phyloP scores from a whole-genome alignment of 2,329 filamentous ascomycete species.

The Penicillium brevicompactum region DNA sequence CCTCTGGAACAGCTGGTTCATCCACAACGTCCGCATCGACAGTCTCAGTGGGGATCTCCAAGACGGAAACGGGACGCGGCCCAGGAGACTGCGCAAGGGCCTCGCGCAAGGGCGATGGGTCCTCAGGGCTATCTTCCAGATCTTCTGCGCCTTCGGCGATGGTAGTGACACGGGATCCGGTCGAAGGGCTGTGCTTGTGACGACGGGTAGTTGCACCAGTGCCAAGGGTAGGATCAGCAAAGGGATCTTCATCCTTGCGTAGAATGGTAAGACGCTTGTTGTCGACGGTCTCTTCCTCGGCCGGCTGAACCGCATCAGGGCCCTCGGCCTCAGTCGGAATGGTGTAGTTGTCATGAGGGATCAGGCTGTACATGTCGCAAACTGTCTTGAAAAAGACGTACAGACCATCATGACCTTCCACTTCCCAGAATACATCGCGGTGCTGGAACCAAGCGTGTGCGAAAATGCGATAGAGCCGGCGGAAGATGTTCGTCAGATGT shows the following conservation, averaged over 20 bases:
- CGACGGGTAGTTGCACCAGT: slow-evolving; percentile 74
- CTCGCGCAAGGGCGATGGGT: slow-evolving; percentile 13
- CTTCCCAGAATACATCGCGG: slow-evolving; percentile 89
- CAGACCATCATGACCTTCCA: slow-evolving; percentile 86
- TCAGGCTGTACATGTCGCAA: slow-evolving; percentile 85
- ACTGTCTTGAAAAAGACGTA: slow-evolving; percentile 98
- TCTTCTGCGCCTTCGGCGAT: slow-evolving; percentile 85
- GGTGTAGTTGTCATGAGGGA: slow-evolving; percentile 94
- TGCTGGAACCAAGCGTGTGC: slow-evolving; percentile 99
- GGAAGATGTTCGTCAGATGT: slow-evolving; percentile 92
- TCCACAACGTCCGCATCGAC: slow-evolving; percentile 1
- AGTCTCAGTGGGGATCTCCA: slow-evolving; percentile 7
- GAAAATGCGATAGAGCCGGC: slow-evolving; percentile 92
- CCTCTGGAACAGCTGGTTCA: slow-evolving; percentile 1
- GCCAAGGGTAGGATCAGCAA: slow-evolving; percentile 51
- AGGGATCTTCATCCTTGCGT: slow-evolving; percentile 33
- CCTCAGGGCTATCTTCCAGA: slow-evolving; percentile 44
- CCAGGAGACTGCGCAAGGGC: slow-evolving; percentile 18
- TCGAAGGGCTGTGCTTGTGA: slow-evolving; percentile 80
- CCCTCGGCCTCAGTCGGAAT: slow-evolving; percentile 92
- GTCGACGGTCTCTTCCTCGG: slow-evolving; percentile 26
- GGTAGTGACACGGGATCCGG: slow-evolving; percentile 75
- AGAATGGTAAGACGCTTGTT: slow-evolving; percentile 40
- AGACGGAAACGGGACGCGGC: slow-evolving; percentile 16
- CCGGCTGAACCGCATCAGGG: slow-evolving; percentile 55